A percentile compares a stretch with the other conserved stretches of the same genome.
Conservation (phyloP, 768 basidiomycete species). For the Mycena filopes region DNA sequence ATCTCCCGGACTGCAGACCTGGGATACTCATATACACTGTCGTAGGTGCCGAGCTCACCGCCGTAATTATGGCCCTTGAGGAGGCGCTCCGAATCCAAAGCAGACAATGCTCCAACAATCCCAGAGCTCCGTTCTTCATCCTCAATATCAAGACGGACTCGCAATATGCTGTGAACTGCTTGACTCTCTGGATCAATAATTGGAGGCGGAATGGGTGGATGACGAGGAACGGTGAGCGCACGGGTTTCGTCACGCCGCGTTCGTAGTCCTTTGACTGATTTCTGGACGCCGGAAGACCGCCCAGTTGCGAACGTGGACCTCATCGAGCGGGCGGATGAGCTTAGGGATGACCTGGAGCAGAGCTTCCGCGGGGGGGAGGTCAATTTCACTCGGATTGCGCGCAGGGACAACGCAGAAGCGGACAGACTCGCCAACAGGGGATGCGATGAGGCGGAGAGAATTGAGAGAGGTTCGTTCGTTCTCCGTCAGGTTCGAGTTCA, state of each 20-base stretch:
- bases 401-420: background rate
- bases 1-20: too few species aligned
- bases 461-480: background rate
- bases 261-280: background rate
- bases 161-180: background rate
- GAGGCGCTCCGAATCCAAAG: background rate
- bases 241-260: too few species aligned
- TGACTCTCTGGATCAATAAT: background rate
- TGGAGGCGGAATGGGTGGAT: background rate
- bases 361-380: background rate
- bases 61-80: constrained; percentile 1
- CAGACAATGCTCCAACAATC: background rate
- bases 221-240: background rate
- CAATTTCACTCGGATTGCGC: background rate
- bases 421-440: background rate
- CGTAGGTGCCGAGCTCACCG: constrained; percentile 13
- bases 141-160: constrained; percentile 7
- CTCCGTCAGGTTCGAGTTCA: too few species aligned
- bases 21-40: background rate
- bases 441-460: constrained; percentile 2
- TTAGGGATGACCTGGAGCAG: background rate
- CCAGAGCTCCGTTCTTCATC: background rate
- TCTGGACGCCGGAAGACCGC: background rate
- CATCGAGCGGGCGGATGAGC: background rate
- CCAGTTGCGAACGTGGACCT: constrained; percentile 5